These are phyloP conservation scores for Syzygium aqueum DNA, from an alignment of 345 rosid species.

Conservation along the genomic window DNA sequence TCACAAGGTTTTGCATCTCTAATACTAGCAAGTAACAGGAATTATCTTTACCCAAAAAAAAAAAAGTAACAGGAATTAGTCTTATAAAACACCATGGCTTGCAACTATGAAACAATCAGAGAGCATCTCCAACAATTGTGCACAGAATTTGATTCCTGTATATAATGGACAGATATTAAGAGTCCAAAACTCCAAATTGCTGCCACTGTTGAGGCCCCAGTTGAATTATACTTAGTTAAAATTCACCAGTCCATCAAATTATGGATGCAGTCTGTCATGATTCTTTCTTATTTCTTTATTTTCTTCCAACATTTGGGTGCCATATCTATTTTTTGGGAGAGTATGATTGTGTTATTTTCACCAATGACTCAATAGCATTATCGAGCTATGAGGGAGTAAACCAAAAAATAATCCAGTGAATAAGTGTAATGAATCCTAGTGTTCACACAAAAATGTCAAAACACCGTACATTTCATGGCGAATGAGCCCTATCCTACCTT, in stretches of 20 bases:
- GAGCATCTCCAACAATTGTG: not conserved
- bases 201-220: not conserved
- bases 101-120: not conserved
- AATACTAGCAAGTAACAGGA: not conserved
- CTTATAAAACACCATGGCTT: not conserved
- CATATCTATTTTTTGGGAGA: not conserved
- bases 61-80: not conserved
- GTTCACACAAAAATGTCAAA: not conserved
- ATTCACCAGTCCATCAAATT: not conserved
- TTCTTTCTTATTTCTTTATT: not conserved
- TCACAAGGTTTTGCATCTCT: not conserved
- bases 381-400: not conserved
- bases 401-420: not conserved
- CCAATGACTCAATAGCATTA: not conserved
- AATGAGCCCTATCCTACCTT: constrained; percentile 8
- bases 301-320: not conserved
- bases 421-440: not conserved
- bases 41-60: no score
- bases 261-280: not conserved
- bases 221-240: not conserved
- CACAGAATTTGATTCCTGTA: not conserved
- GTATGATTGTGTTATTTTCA: not conserved
- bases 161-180: not conserved
- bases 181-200: not conserved
- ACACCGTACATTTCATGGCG: not conserved